Base-by-base conservation (phyloP, 2,329 filamentous ascomycete genomes). In the Hysterium pulicare region DNA sequence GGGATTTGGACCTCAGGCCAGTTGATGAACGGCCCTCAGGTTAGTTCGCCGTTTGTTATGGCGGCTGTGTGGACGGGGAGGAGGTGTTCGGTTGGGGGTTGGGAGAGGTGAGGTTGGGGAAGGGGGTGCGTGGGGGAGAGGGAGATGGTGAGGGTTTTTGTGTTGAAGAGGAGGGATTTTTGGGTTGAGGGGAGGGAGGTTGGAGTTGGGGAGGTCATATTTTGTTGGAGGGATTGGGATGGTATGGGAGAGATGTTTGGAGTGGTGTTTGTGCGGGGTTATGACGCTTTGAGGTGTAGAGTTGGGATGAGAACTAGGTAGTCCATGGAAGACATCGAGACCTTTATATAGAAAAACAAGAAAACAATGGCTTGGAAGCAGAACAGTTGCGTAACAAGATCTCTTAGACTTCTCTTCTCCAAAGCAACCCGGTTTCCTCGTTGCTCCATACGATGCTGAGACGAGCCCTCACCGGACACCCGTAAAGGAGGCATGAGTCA, bases 31-130 rank as follows among this genome's bases (percentile, higher is more conserved):
- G 49, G 49, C 0, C 34, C 49, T 72, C 71, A 75, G 46, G 61
- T 57, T 4, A 75, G 66, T 47, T 75, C 73, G 15, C 69, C 64
- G 8, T 65, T 62, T 32, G 69, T 72, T 10, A 71, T 66, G 11
- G 69, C 65, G 17, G 63, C 64, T 41, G 62, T 45, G 42, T 70
- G 62, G 17, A 71, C 62, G 26, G 55, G 55, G 55, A 75, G 62
- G 20, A 74, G 58, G 46, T 72, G 70, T 42, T 72, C 54, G 10
- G 26, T 26, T n/a, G 31, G 10, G 9, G 33, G 4, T 42, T 72
- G 54, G 10, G 26, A 22, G 10, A 28, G 10, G 9, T 24, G 4
- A 2, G 40, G 13, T 21, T 16, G 7, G 10, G 53, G 51, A 22
- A 57, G 4, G 5, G 50, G 42, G 8, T 45, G 16, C 5, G 44